Base-by-base conservation (phyloP, 2,329 filamentous ascomycete species). In the Nemania serpens region DNA sequence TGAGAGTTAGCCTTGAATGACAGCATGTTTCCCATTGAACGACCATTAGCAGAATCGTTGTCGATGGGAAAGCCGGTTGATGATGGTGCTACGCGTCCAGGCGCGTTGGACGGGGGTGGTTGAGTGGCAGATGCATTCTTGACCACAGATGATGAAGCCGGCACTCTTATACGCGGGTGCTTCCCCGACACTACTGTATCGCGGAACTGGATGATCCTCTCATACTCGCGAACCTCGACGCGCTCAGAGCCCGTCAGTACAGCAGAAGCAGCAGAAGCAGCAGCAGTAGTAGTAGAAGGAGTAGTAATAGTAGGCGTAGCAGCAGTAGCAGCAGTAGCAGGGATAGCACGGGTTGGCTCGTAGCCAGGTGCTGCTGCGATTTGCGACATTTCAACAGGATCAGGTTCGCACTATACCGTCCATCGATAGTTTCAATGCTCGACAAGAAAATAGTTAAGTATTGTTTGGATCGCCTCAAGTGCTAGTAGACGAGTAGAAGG, bases 101-200 rank as follows among this genome's bases (percentile, higher is more conserved):
- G 55, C 62, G 68, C 56, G 58, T 63, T 52, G 29, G 68, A 63
- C 50, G 63, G 49, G 45, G 65, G 48, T 56, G 67, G 65, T 59
- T 72, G 69, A 51, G 62, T 54, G 62, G 61, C 55, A 67, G 59
- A 47, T 46, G 53, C 46, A 61, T 61, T 63, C 68, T 74, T 58
- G 65, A 39, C 69, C 62, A 70, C 66, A 51, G 67, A 69, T 45
- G 67, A 69, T 45, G 67, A 64, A 61, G 77, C 69, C 60, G 82
- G 81, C 36, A 82, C 73, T 73, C 86, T 88, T 76, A 89, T 82
- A 69, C 78, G 82, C 51, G 85, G 82, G 71, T 93, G 89, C 69
- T 83, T 87, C 72, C 93, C 93, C 75, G 91, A 86, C 73, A 95
- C 81, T 69, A 98, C 84, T 68, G 88, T 83, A 79, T 97, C 90